phyloP scores from a whole-genome alignment of 2,329 filamentous ascomycete species.

The Colletotrichum australisinense region DNA sequence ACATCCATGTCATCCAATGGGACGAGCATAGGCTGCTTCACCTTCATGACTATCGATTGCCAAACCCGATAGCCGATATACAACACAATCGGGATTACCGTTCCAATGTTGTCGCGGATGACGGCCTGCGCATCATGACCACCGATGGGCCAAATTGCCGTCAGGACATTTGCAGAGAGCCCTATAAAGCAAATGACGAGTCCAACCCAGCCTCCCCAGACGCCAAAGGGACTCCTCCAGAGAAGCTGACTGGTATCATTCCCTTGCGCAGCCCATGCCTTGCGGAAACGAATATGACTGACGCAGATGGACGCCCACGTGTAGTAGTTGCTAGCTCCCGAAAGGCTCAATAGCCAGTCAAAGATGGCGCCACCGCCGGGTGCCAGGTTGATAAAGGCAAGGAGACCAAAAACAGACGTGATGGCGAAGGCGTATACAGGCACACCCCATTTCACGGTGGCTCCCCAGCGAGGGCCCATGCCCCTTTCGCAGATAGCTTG shows the following conservation, averaged over 20 bases:
- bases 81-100: constrained; percentile 40
- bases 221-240: constrained; percentile 44
- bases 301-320: constrained; percentile 60
- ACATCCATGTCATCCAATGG: constrained; percentile 43
- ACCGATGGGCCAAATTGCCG: constrained; percentile 39
- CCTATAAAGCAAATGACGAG: constrained; percentile 43
- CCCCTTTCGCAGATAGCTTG: constrained; percentile 48
- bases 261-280: constrained; percentile 52
- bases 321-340: constrained; percentile 57
- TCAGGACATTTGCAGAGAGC: constrained; percentile 44
- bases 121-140: constrained; percentile 36
- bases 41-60: constrained; percentile 22
- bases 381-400: constrained; percentile 56
- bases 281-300: constrained; percentile 58
- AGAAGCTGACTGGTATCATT: constrained; percentile 48
- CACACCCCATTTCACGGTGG: constrained; percentile 48
- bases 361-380: constrained; percentile 52
- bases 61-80: constrained; percentile 41
- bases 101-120: constrained; percentile 43
- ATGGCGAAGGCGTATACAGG: constrained; percentile 54
- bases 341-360: constrained; percentile 58
- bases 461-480: constrained; percentile 46
- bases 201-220: constrained; percentile 41
- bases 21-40: constrained; percentile 36
- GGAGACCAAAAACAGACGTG: constrained; percentile 52